phyloP scores from a whole-genome alignment of 257 asterid genomes.

The Jaltomata sinuosa region DNA sequence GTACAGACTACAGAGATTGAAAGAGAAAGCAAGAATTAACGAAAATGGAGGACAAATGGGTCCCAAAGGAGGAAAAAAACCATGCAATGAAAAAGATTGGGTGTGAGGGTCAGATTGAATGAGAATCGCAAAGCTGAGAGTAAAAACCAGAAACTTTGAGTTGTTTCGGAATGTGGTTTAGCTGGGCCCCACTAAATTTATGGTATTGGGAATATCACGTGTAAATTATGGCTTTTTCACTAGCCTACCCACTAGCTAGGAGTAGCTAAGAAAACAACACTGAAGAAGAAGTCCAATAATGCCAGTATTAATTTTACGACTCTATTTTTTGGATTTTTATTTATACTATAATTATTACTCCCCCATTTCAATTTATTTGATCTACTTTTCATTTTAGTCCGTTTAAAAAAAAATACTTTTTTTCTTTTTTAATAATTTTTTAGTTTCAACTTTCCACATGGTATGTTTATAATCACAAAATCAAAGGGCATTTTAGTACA shows the following conservation, averaged over 20 bases:
- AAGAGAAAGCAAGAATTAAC: slow-evolving; percentile 1
- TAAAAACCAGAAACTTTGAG: slow-evolving; percentile 2
- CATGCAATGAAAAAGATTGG: background rate
- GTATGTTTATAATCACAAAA: too few relatives aligned
- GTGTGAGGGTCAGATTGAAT: slow-evolving; percentile 22
- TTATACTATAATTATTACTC: too few relatives aligned
- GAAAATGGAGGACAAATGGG: slow-evolving; percentile 9
- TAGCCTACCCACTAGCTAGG: background rate
- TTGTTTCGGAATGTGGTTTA: background rate
- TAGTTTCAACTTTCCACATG: too few relatives aligned
- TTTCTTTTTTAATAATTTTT: too few relatives aligned
- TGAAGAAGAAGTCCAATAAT: background rate
- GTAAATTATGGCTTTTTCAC: background rate
- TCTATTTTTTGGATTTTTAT: too few relatives aligned
- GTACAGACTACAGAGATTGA: background rate
- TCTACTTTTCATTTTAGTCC: too few relatives aligned
- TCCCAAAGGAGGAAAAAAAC: background rate
- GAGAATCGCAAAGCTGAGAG: background rate
- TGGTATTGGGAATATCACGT: background rate
- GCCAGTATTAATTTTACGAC: too few relatives aligned
- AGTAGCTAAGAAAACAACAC: background rate
- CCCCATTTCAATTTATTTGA: too few relatives aligned
- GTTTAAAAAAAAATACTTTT: too few relatives aligned
- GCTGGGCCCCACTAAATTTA: background rate
- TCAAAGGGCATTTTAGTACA: too few relatives aligned